Evolutionary conservation across 2,329 filamentous ascomycete genomes (phyloP).

Genomic region (Calonectria fujianensis): DNA sequence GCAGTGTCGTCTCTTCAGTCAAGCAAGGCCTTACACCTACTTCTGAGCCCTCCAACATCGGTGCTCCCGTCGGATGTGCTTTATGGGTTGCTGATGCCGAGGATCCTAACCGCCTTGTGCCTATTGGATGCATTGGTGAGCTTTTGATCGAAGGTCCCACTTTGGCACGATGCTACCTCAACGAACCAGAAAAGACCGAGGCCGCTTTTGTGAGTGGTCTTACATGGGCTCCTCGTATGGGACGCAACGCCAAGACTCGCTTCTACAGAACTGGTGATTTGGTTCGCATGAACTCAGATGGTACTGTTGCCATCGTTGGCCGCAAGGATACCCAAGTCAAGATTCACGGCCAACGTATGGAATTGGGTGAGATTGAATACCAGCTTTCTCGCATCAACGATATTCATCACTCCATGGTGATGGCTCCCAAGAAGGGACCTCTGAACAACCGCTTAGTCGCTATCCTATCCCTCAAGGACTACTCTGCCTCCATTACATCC

Average conservation of each 20-base stretch:
- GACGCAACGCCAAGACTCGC: not conserved
- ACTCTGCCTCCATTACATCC: conserved; percentile 1
- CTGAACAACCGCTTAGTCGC: conserved; percentile 44
- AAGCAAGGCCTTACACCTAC: conserved; percentile 9
- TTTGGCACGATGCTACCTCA: conserved; percentile 7
- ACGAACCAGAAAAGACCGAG: conserved; percentile 7
- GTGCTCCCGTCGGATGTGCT: not conserved
- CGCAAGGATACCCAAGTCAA: conserved; percentile 65
- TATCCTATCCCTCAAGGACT: conserved; percentile 36
- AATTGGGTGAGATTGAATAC: conserved; percentile 63
- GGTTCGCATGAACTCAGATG: conserved; percentile 63
- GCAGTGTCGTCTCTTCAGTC: not conserved
- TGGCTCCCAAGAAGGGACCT: conserved; percentile 56
- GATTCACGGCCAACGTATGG: conserved; percentile 70
- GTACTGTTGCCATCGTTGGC: conserved; percentile 66
- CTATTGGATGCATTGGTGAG: conserved; percentile 23
- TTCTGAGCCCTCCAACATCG: conserved; percentile 22
- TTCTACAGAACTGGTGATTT: conserved; percentile 70
- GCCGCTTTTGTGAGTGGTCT: conserved; percentile 12
- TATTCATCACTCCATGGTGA: conserved; percentile 68
- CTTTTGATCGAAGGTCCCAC: conserved; percentile 14
- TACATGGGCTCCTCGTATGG: not conserved
- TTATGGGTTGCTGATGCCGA: conserved; percentile 9
- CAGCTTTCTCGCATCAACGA: conserved; percentile 72
- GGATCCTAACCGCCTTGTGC: conserved; percentile 2